Conservation (phyloP, 2,329 filamentous ascomycete species). For the Sporothrix pallida region DNA sequence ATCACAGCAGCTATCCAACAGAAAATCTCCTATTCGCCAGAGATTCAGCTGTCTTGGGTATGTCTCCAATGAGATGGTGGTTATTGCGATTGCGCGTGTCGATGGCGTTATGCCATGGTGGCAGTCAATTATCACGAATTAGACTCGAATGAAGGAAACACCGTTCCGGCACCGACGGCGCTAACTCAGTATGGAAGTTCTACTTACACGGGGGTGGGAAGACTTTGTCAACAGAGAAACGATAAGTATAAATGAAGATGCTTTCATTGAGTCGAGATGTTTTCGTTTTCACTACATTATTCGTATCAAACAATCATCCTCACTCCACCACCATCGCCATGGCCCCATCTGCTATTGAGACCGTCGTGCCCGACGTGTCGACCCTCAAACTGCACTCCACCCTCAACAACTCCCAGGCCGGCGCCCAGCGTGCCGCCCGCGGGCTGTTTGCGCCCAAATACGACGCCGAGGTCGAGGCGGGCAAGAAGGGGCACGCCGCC, state of each 20-base stretch:
- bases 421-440: conserved; percentile 40
- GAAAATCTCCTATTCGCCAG: too few relatives aligned
- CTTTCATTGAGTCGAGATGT: background rate
- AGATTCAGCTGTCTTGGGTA: too few relatives aligned
- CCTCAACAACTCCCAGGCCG: conserved; percentile 40
- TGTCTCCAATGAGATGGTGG: background rate
- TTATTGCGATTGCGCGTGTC: background rate
- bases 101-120: conserved; percentile 23
- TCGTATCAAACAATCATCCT: background rate
- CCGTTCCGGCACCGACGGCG: conserved; percentile 19
- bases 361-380: conserved; percentile 37
- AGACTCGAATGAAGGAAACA: background rate
- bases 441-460: conserved; percentile 34
- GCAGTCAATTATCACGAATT: conserved; percentile 11
- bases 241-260: background rate
- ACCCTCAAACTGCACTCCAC: conserved; percentile 47
- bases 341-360: conserved; percentile 38
- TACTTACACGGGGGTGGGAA: background rate
- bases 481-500: conserved; percentile 1
- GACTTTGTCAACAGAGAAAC: background rate
- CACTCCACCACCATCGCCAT: conserved; percentile 8
- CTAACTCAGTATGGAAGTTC: background rate
- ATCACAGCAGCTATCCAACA: too few relatives aligned
- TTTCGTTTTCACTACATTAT: background rate
- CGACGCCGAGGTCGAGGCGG: conserved; percentile 35